phyloP scores from a whole-genome alignment of 305 asterid genomes.

The Fraxinus angustifolia region DNA sequence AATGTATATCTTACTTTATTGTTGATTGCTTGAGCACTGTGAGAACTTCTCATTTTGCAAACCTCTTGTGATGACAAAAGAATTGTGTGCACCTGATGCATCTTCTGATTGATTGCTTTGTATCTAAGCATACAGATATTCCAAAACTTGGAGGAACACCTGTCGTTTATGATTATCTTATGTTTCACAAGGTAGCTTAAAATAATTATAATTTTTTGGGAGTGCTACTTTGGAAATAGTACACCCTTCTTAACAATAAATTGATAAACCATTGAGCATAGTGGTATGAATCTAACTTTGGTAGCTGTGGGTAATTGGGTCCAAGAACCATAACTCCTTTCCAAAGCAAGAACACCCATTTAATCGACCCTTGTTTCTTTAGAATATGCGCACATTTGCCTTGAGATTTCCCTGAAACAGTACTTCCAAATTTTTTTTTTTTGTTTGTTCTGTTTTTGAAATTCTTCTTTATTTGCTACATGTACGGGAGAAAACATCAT shows the following conservation, averaged over 20 bases:
- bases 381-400: neutral
- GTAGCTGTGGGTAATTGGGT: neutral
- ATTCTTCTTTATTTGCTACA: neutral
- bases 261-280: neutral
- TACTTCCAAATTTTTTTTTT: neutral
- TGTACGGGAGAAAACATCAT: neutral
- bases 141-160: neutral
- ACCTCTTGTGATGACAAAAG: constrained; percentile 5
- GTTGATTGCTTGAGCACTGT: constrained; percentile 4
- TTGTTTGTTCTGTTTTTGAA: neutral
- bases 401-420: neutral
- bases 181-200: neutral
- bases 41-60: neutral
- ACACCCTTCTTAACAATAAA: neutral
- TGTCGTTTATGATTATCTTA: neutral
- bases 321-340: neutral
- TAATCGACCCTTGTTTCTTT: neutral
- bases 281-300: neutral
- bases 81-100: constrained; percentile 2
- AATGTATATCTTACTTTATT: neutral
- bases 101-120: neutral
- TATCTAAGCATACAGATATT: neutral
- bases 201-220: neutral
- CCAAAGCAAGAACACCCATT: neutral
- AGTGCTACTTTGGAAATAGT: neutral